Evolutionary conservation across 2,329 filamentous ascomycete genomes (phyloP).

Genomic region (Dactylella cylindrospora): DNA sequence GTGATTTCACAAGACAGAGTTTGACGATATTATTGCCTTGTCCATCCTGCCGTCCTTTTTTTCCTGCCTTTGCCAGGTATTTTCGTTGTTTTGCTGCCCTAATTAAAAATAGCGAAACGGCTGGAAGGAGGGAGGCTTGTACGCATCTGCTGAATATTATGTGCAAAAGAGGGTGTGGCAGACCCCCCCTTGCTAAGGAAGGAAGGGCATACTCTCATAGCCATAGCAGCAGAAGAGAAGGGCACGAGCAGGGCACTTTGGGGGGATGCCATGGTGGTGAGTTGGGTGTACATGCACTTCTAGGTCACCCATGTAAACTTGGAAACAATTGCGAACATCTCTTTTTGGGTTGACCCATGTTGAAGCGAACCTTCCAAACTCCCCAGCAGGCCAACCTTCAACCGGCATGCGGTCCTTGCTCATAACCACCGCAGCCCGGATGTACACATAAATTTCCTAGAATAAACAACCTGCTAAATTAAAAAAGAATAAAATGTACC

Average conservation of each 20-base stretch:
- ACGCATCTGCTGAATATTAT: conserved; percentile 30
- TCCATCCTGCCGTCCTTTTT: conserved; percentile 29
- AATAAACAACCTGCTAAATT: conserved; percentile 45
- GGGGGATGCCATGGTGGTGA: conserved; percentile 16
- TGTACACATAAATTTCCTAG: conserved; percentile 41
- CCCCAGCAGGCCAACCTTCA: conserved; percentile 32
- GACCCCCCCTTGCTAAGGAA: conserved; percentile 16
- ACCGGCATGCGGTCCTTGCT: conserved; percentile 44
- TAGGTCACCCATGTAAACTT: conserved; percentile 43
- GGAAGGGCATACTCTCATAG: too few relatives aligned
- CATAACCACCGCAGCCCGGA: conserved; percentile 35
- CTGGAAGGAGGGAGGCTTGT: conserved; percentile 39
- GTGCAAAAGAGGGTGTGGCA: too few relatives aligned
- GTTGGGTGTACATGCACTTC: too few relatives aligned
- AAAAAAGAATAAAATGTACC: conserved; percentile 41
- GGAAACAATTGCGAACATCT: conserved; percentile 45
- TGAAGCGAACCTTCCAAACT: conserved; percentile 41
- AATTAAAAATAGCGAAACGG: conserved; percentile 31
- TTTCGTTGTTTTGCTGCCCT: too few relatives aligned
- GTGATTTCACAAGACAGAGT: conserved; percentile 6
- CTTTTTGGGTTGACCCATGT: conserved; percentile 44
- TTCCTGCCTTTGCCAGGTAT: too few relatives aligned
- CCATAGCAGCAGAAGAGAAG: not conserved
- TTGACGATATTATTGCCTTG: conserved; percentile 12
- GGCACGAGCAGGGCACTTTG: not conserved